These are phyloP conservation scores for Mycena polygramma DNA, from an alignment of 768 basidiomycete species.

Conservation along the genomic window DNA sequence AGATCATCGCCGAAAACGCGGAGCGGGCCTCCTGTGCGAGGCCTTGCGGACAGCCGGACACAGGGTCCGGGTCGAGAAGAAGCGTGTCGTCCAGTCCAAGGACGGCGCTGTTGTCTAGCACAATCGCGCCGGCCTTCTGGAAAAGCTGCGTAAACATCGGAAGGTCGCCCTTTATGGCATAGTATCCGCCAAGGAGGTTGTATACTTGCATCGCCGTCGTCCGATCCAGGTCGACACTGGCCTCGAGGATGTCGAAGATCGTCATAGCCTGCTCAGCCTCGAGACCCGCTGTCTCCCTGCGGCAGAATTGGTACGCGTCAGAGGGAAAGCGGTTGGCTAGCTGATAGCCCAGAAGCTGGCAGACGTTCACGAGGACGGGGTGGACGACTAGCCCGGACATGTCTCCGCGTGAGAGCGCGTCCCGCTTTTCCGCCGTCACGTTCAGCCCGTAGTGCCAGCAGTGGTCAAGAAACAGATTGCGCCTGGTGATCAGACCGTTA, in stretches of 20 bases:
- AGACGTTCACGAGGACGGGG: background rate
- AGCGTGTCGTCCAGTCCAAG: background rate
- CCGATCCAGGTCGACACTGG: background rate
- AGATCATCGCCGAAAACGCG: constrained; percentile 12
- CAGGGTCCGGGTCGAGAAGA: background rate
- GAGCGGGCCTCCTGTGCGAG: background rate
- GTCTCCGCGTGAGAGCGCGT: background rate
- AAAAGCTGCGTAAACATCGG: background rate
- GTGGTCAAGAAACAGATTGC: background rate
- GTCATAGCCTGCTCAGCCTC: background rate
- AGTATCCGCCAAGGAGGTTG: background rate
- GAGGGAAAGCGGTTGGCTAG: background rate
- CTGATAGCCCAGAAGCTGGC: background rate
- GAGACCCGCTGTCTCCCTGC: too few species aligned
- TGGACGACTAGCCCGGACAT: background rate
- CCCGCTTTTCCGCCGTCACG: background rate
- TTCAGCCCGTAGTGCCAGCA: constrained; percentile 1
- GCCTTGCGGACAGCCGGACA: background rate
- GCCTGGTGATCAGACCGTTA: background rate
- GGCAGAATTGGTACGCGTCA: background rate
- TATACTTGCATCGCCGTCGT: constrained; percentile 10
- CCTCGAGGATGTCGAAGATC: background rate
- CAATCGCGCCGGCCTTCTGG: background rate
- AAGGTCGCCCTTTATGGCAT: constrained; percentile 3
- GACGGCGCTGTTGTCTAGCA: background rate